Evolutionary conservation across 805 yeast species (phyloP).

Genomic region (Candida peoriensis): DNA sequence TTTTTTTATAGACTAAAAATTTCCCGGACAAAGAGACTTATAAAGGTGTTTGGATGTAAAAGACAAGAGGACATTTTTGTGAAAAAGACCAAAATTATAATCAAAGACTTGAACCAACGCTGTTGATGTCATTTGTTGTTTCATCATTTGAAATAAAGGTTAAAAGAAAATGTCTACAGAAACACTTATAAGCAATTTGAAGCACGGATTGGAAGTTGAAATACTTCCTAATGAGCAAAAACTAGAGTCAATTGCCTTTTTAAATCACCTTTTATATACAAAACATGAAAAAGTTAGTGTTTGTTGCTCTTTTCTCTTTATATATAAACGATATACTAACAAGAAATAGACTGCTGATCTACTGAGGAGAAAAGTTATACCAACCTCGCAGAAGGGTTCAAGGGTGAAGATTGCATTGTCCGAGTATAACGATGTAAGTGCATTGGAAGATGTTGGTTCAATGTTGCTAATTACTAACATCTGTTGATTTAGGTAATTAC

Average conservation of each 20-base stretch:
- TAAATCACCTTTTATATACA: conserved; percentile 6
- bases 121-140: too few species aligned
- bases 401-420: not conserved
- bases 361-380: not conserved
- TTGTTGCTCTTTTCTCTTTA: too few species aligned
- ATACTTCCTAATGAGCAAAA: conserved; percentile 1
- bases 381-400: not conserved
- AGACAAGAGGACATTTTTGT: too few species aligned
- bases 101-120: too few species aligned
- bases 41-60: conserved; percentile 1
- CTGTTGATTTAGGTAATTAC: conserved; percentile 7
- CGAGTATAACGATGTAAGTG: conserved; percentile 8
- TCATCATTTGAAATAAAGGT: too few species aligned
- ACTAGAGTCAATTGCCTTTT: conserved; percentile 7
- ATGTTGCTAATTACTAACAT: conserved; percentile 1
- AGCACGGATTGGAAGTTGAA: conserved; percentile 1
- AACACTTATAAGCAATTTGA: conserved; percentile 1
- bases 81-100: too few species aligned
- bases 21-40: too few species aligned
- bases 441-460: not conserved
- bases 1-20: not conserved
- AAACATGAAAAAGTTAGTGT: conserved; percentile 13
- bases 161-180: not conserved
- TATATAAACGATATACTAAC: too few species aligned
- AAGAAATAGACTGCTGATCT: not conserved